These are phyloP conservation scores for Solanum pinnatisectum DNA, from an alignment of 257 asterid genomes.

Conservation along the genomic window DNA sequence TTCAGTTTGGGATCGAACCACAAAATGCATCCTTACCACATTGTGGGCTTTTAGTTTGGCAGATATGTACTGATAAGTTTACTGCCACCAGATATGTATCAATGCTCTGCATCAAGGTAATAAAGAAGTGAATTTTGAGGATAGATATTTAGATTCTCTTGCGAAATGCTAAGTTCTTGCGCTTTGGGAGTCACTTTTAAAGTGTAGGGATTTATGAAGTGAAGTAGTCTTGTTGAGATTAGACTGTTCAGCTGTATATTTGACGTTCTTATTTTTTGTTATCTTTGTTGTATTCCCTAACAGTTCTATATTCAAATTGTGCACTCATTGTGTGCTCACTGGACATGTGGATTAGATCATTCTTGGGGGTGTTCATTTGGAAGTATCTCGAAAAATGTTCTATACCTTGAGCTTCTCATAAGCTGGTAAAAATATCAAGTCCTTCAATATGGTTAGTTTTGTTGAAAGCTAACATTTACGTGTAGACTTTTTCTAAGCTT, in stretches of 20 bases:
- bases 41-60: not conserved
- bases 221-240: not conserved
- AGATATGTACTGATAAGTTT: not conserved
- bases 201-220: not conserved
- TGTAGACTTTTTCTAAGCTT: not conserved
- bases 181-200: not conserved
- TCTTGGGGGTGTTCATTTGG: not conserved
- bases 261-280: not conserved
- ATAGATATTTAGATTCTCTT: not conserved
- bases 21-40: not conserved
- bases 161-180: not conserved
- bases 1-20: not conserved
- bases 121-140: not conserved
- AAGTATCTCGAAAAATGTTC: not conserved
- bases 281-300: not conserved
- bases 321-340: not conserved
- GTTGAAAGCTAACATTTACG: not conserved
- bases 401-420: not conserved
- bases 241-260: not conserved
- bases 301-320: not conserved
- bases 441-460: not conserved
- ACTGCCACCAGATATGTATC: not conserved
- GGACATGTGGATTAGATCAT: not conserved
- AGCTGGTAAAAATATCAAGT: not conserved
- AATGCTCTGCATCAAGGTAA: not conserved